Percentiles rank a stretch among this genome's conserved stretches.
phyloP scores from a whole-genome alignment of 2,329 filamentous ascomycete species.

The Neurospora sp. region DNA sequence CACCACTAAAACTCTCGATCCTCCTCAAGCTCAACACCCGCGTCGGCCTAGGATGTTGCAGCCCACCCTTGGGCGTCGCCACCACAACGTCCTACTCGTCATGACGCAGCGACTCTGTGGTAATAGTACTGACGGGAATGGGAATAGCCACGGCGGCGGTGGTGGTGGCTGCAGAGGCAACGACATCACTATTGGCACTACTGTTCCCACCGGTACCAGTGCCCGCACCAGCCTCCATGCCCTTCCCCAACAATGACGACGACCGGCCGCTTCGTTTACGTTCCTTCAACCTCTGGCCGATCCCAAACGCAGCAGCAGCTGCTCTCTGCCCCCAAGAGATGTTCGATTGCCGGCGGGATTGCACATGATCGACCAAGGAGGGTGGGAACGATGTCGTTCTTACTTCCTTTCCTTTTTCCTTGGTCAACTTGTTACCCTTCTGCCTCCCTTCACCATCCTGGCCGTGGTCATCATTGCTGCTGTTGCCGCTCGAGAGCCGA shows the following conservation, averaged over 20 bases:
- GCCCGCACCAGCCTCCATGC: neutral
- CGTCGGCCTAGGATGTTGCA: slow-evolving; percentile 21
- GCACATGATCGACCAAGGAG: neutral
- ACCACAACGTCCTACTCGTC: slow-evolving; percentile 11
- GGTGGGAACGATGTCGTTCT: neutral
- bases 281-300: slow-evolving; percentile 11
- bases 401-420: neutral
- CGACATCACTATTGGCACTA: neutral
- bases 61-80: slow-evolving; percentile 15
- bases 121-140: neutral
- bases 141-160: neutral
- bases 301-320: slow-evolving; percentile 12
- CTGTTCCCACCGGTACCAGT: neutral
- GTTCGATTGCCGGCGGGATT: neutral
- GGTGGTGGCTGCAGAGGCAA: neutral
- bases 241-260: neutral
- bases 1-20: slow-evolving; percentile 14
- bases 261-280: slow-evolving; percentile 5
- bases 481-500: neutral
- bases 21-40: slow-evolving; percentile 17
- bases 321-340: slow-evolving; percentile 14
- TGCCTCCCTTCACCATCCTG: neutral
- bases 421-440: neutral
- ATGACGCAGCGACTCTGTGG: neutral
- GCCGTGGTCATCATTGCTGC: neutral